These are phyloP conservation scores for Pseudogymnoascus sp. DNA, from an alignment of 2,329 filamentous ascomycete species.

Conservation along the genomic window DNA sequence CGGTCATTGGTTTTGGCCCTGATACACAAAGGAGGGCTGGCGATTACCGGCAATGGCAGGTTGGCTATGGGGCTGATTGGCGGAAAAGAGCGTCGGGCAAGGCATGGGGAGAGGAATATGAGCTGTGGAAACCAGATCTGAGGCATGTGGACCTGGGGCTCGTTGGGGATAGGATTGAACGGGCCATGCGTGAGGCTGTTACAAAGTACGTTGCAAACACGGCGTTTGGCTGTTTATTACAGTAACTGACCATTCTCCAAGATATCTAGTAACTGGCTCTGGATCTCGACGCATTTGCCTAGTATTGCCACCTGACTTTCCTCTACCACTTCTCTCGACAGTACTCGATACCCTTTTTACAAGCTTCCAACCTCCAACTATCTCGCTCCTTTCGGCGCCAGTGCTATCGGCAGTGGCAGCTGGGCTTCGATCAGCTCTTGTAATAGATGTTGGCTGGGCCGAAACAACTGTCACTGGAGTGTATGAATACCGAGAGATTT, in stretches of 20 bases:
- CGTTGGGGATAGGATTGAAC: slow-evolving; percentile 79
- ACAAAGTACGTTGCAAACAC: slow-evolving; percentile 53
- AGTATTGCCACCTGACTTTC: slow-evolving; percentile 68
- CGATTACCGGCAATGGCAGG: slow-evolving; percentile 67
- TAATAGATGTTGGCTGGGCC: slow-evolving; percentile 87
- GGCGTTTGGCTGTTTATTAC: neutral
- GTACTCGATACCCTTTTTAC: slow-evolving; percentile 72
- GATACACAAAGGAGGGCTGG: slow-evolving; percentile 70
- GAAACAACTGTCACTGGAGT: slow-evolving; percentile 81
- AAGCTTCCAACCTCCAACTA: slow-evolving; percentile 68
- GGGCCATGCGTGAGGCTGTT: slow-evolving; percentile 71
- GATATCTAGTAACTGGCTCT: slow-evolving; percentile 62
- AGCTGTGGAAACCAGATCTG: slow-evolving; percentile 75
- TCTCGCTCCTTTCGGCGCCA: slow-evolving; percentile 73
- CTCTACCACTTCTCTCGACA: slow-evolving; percentile 68
- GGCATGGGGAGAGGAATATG: slow-evolving; percentile 54
- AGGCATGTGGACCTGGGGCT: slow-evolving; percentile 66
- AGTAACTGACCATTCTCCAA: slow-evolving; percentile 26
- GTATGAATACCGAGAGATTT: slow-evolving; percentile 83
- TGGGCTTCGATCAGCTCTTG: slow-evolving; percentile 74
- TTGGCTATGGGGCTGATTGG: slow-evolving; percentile 42
- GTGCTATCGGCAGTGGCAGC: slow-evolving; percentile 69
- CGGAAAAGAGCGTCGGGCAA: slow-evolving; percentile 38
- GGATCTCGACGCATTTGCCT: slow-evolving; percentile 67
- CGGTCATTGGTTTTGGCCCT: slow-evolving; percentile 60